Base-by-base conservation (phyloP, 768 basidiomycete species). In the Leccinellum luteum region DNA sequence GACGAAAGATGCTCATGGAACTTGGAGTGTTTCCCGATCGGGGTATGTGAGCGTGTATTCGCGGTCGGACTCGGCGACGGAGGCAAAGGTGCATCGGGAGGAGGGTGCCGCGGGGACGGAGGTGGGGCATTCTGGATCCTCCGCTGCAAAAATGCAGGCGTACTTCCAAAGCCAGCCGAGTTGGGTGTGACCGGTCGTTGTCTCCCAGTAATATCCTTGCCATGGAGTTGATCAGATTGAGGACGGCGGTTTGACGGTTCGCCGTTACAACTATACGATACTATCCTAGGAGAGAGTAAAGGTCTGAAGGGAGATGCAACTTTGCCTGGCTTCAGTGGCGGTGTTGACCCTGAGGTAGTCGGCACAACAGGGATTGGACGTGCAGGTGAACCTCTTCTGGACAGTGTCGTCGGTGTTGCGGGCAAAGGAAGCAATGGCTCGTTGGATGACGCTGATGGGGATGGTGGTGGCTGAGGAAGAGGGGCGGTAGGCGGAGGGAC, bases 1-100 rank as follows among this genome's bases (percentile, higher is more conserved):
- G 71, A 72, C 19, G 70, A 68, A 45, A 72, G 57, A 38, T 74
- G 72, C 21, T 72, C 72, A 41, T 72, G 71, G 62, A 73, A 72
- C 49, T 73, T 72, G 6, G 71, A 72, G 31, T 58, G 48, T 6
- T 58, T 19, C 19, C 30, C 49, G 3, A 64, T 27, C 2, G 64
- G 62, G 5, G 64, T 65, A 8, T 60, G 60, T 31, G 59, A 48
- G 3, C 45, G 57, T 6, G 48, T 27, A 45, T 31, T 53, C 8
- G 52, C 48, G 1, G 23, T 31, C 19, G 32, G 43, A 51, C 50
- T 48, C 2, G 69, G 69, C 3, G 70, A 64, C 2, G 70, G 66
- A 31, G 72, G 70, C n/a, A 73, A 48, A 6, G 72, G 68, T 17
- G 25, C 21, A 56, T 72, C 72, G 6, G 63, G 72, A 27, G 72